Evolutionary conservation across 306 rosid genomes (phyloP).

Genomic region (Cajanus cajan): DNA sequence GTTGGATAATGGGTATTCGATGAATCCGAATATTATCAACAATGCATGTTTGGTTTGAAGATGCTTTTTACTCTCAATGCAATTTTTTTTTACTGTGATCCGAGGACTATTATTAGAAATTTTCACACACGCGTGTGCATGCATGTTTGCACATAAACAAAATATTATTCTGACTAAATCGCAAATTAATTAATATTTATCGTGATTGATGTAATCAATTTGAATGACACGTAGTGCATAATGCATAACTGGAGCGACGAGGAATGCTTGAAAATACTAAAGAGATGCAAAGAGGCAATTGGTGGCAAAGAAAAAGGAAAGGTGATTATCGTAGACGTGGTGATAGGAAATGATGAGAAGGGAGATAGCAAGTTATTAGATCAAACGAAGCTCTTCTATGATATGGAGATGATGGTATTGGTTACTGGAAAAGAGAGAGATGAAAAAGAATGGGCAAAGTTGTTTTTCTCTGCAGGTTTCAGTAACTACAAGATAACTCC

Average conservation of each 20-base stretch:
- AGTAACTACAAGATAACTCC: slow-evolving; percentile 19
- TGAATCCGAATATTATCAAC: too few species aligned
- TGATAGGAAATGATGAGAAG: slow-evolving; percentile 29
- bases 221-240: slow-evolving; percentile 32
- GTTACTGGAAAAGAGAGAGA: slow-evolving; percentile 29
- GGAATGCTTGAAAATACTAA: slow-evolving; percentile 42
- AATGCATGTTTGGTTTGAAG: too few species aligned
- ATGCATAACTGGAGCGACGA: slow-evolving; percentile 56
- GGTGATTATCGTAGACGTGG: slow-evolving; percentile 50
- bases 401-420: slow-evolving; percentile 31
- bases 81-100: too few species aligned
- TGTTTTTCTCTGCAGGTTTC: slow-evolving; percentile 27
- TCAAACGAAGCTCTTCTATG: slow-evolving; percentile 35
- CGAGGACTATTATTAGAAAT: too few species aligned
- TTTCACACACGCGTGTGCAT: too few species aligned
- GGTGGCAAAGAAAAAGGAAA: slow-evolving; percentile 25
- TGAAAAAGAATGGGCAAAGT: slow-evolving; percentile 30
- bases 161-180: background rate
- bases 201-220: background rate
- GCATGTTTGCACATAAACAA: too few species aligned
- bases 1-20: too few species aligned
- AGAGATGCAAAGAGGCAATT: slow-evolving; percentile 45
- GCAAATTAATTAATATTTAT: background rate
- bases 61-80: too few species aligned
- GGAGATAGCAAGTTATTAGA: slow-evolving; percentile 10